phyloP scores from a whole-genome alignment of 2,329 filamentous ascomycete genomes.

The Fusarium falciforme region DNA sequence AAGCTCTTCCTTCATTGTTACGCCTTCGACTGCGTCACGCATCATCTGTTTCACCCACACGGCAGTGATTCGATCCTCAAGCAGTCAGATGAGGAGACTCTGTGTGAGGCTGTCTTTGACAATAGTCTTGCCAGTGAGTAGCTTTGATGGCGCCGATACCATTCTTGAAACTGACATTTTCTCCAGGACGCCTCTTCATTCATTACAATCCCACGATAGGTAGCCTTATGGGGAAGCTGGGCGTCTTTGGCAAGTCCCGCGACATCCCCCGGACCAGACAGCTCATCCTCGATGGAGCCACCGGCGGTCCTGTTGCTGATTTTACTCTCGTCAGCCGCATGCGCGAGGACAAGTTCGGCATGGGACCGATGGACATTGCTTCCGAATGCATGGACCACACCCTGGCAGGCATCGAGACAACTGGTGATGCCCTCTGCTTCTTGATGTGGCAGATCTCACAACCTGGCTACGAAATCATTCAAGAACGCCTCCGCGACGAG shows the following conservation, averaged over 20 bases:
- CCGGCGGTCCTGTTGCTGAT: slow-evolving; percentile 3
- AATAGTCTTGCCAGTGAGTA: slow-evolving; percentile 25
- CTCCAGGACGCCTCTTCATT: slow-evolving; percentile 7
- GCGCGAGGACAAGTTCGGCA: slow-evolving; percentile 18
- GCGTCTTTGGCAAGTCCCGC: slow-evolving; percentile 23
- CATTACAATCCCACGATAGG: slow-evolving; percentile 18
- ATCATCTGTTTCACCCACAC: slow-evolving; percentile 28
- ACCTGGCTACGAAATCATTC: slow-evolving; percentile 8
- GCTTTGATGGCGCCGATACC: fast-evolving
- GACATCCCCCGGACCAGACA: slow-evolving; percentile 8
- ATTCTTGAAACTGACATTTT: background rate
- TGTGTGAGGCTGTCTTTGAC: slow-evolving; percentile 26
- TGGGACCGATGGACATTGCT: slow-evolving; percentile 15
- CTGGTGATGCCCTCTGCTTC: slow-evolving; percentile 34
- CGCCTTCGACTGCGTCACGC: slow-evolving; percentile 28
- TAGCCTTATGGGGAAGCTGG: slow-evolving; percentile 1
- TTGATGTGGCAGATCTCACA: slow-evolving; percentile 35
- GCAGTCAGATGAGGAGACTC: slow-evolving; percentile 11
- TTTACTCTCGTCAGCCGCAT: slow-evolving; percentile 28
- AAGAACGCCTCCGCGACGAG: slow-evolving; percentile 9
- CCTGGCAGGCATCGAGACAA: slow-evolving; percentile 34
- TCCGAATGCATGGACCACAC: slow-evolving; percentile 37
- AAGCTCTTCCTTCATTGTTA: slow-evolving; percentile 30
- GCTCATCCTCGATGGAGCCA: slow-evolving; percentile 19
- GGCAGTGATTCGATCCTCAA: slow-evolving; percentile 25